These are phyloP conservation scores for Mollisiaceae sp. DNA, from an alignment of 2,329 filamentous ascomycete species.

Conservation along the genomic window DNA sequence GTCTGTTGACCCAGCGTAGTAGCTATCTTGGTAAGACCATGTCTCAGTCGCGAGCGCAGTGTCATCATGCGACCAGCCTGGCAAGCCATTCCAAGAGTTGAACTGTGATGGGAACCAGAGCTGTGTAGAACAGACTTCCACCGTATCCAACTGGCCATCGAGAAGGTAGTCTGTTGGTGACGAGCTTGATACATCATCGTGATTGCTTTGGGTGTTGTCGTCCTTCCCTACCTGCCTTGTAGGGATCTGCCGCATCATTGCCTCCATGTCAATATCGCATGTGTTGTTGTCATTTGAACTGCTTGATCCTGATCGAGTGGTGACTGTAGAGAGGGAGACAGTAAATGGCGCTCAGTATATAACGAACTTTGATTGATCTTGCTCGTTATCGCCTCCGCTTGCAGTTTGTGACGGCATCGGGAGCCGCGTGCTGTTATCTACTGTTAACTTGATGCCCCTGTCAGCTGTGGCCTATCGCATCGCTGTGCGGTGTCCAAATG, in stretches of 20 bases:
- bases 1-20: background rate
- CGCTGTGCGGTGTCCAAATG: constrained; percentile 19
- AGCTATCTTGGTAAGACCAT: background rate
- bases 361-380: background rate
- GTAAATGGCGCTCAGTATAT: background rate
- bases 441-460: constrained; percentile 13
- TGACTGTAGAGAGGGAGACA: background rate
- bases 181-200: constrained; percentile 1
- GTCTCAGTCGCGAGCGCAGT: background rate
- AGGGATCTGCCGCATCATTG: constrained; percentile 6
- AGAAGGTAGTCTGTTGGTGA: background rate
- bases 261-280: background rate
- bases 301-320: background rate
- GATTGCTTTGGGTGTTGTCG: background rate
- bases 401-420: constrained; percentile 3
- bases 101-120: constrained; percentile 3
- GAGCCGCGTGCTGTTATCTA: constrained; percentile 3
- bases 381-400: background rate
- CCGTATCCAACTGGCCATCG: background rate
- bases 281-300: background rate
- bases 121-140: background rate
- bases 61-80: constrained; percentile 1
- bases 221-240: background rate
- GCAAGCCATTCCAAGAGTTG: background rate
- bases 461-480: constrained; percentile 8